phyloP scores from a whole-genome alignment of 148 eudicot genomes.

The Chenopodium formosanum region DNA sequence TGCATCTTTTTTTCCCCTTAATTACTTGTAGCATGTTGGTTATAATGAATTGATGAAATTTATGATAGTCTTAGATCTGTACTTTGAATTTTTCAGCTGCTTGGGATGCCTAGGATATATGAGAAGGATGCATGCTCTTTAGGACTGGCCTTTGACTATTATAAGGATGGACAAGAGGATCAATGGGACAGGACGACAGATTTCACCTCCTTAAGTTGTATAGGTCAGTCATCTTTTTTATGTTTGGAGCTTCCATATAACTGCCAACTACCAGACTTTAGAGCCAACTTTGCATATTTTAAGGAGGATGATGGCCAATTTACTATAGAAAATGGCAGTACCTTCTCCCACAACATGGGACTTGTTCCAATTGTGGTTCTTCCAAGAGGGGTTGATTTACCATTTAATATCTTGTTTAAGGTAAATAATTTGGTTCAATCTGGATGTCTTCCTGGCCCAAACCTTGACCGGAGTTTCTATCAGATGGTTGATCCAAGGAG shows the following conservation, averaged over 20 bases:
- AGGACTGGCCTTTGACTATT: conserved; percentile 28
- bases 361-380: conserved; percentile 71
- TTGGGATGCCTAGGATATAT: conserved; percentile 68
- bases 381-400: conserved; percentile 47
- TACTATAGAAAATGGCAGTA: conserved; percentile 31
- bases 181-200: conserved; percentile 79
- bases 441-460: conserved; percentile 77
- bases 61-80: not conserved
- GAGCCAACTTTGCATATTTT: conserved; percentile 46
- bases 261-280: conserved; percentile 42
- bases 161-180: conserved; percentile 52
- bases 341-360: conserved; percentile 44
- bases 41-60: not conserved
- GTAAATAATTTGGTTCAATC: conserved; percentile 65
- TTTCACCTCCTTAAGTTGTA: conserved; percentile 50
- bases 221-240: conserved; percentile 73
- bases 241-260: conserved; percentile 62
- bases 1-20: not conserved
- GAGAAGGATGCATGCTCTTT: conserved; percentile 36
- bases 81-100: conserved; percentile 38
- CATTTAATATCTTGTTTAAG: conserved; percentile 61
- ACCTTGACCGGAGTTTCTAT: conserved; percentile 52
- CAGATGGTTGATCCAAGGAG: conserved; percentile 58
- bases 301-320: conserved; percentile 44
- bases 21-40: not conserved